phyloP scores from a whole-genome alignment of 2,329 filamentous ascomycete genomes.

The Fusarium buharicum region DNA sequence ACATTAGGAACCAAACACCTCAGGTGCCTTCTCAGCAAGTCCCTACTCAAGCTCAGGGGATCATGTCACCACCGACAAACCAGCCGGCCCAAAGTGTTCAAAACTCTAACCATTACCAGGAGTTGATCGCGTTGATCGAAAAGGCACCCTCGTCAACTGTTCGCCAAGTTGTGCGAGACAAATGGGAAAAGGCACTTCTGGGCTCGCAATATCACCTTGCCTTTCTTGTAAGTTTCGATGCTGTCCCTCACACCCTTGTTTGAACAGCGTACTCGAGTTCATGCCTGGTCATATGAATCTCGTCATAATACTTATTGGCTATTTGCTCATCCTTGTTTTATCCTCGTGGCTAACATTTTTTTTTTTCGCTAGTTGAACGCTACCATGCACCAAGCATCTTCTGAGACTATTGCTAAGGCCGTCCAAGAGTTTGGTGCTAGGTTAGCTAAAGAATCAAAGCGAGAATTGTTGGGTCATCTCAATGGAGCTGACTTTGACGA shows the following conservation, averaged over 20 bases:
- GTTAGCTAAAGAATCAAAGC: conserved; percentile 54
- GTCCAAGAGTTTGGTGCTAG: conserved; percentile 59
- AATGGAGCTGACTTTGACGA: conserved; percentile 57
- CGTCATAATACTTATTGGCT: background rate
- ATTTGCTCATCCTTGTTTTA: background rate
- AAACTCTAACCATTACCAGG: conserved; percentile 40
- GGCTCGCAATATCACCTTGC: conserved; percentile 64
- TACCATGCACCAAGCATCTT: conserved; percentile 57
- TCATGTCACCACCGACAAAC: conserved; percentile 4
- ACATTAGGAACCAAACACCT: background rate
- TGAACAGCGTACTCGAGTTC: background rate
- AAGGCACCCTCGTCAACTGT: conserved; percentile 58
- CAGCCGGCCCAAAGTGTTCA: conserved; percentile 39
- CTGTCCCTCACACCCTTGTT: background rate
- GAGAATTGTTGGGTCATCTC: conserved; percentile 57
- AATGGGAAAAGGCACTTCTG: conserved; percentile 61
- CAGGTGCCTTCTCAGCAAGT: conserved; percentile 2
- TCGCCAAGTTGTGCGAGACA: conserved; percentile 60
- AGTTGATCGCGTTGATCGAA: conserved; percentile 49
- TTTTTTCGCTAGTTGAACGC: conserved; percentile 58
- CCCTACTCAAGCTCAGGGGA: conserved; percentile 1
- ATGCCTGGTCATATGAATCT: background rate
- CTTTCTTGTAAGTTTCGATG: conserved; percentile 61
- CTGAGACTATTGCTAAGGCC: conserved; percentile 51
- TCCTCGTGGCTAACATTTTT: conserved; percentile 40